A percentile compares a stretch with the other conserved stretches of the same genome.
Conservation (phyloP, 1,139 yeast species). For the Blastobotrys ciferrii region DNA sequence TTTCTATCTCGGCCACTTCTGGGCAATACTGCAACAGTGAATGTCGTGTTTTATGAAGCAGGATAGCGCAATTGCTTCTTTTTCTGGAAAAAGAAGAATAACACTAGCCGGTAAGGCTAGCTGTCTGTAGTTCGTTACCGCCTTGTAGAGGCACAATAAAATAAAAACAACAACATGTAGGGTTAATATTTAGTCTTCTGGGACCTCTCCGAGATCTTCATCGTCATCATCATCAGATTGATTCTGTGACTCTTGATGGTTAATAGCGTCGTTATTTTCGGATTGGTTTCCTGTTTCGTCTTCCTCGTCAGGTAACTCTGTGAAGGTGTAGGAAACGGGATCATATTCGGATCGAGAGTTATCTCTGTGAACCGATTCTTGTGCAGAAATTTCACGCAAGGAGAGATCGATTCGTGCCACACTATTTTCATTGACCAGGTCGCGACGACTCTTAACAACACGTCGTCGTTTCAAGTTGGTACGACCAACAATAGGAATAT, state of each 20-base stretch:
- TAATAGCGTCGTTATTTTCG: not conserved
- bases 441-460: slow-evolving; percentile 52
- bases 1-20: not conserved
- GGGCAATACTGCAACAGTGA: not conserved
- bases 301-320: slow-evolving; percentile 14
- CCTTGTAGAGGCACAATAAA: too few species aligned
- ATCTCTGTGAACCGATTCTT: slow-evolving; percentile 68
- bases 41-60: not conserved
- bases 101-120: too few species aligned
- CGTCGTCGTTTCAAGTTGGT: slow-evolving; percentile 84
- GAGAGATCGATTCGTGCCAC: slow-evolving; percentile 53
- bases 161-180: too few species aligned
- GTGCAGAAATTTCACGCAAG: slow-evolving; percentile 70
- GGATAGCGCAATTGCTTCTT: too few species aligned
- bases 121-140: too few species aligned
- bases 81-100: too few species aligned
- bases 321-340: slow-evolving; percentile 49
- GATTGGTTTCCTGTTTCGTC: not conserved
- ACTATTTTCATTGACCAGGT: slow-evolving; percentile 48
- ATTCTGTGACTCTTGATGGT: not conserved
- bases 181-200: slow-evolving; percentile 15
- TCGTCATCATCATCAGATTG: not conserved
- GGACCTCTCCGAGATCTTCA: slow-evolving; percentile 23
- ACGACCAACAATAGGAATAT: slow-evolving; percentile 75
- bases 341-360: slow-evolving; percentile 65